A percentile compares a stretch with the other conserved stretches of the same genome.
phyloP scores from a whole-genome alignment of 2,329 filamentous ascomycete species.

The Hymenoscyphus fructigenus region DNA sequence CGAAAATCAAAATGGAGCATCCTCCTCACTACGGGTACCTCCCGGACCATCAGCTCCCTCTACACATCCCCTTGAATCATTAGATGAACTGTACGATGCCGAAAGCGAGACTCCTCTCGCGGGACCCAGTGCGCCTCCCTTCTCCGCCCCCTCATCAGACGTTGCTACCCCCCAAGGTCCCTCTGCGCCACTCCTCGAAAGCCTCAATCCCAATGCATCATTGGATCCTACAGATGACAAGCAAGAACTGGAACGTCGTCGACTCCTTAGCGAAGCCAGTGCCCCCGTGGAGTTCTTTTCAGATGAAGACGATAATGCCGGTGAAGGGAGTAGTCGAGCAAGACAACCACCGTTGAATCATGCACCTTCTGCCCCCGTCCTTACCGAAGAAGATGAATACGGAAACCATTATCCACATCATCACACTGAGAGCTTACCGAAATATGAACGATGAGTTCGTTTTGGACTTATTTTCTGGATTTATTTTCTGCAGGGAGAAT shows the following conservation, averaged over 20 bases:
- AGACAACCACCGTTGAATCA: conserved; percentile 4
- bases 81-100: conserved; percentile 54
- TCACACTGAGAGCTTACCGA: conserved; percentile 32
- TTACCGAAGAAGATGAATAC: conserved; percentile 57
- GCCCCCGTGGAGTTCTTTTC: conserved; percentile 53
- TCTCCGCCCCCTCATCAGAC: conserved; percentile 13
- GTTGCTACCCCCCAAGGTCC: conserved; percentile 12
- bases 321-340: conserved; percentile 30
- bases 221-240: conserved; percentile 60
- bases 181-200: conserved; percentile 27
- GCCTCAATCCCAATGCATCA: conserved; percentile 24
- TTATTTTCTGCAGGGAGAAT: background rate
- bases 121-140: conserved; percentile 20
- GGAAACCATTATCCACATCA: conserved; percentile 27
- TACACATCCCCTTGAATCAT: conserved; percentile 35
- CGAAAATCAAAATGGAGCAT: conserved; percentile 40
- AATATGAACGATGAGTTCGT: conserved; percentile 33
- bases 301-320: conserved; percentile 41
- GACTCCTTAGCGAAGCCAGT: conserved; percentile 52
- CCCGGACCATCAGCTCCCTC: conserved; percentile 44
- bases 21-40: conserved; percentile 41
- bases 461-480: background rate
- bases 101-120: conserved; percentile 40
- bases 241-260: conserved; percentile 61
- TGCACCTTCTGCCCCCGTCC: conserved; percentile 56